A percentile compares a stretch with the other conserved stretches of the same genome.
These are phyloP conservation scores for Acanthamoeba culbertsoni DNA, from an alignment of 208 protist species.

Conservation along the genomic window DNA sequence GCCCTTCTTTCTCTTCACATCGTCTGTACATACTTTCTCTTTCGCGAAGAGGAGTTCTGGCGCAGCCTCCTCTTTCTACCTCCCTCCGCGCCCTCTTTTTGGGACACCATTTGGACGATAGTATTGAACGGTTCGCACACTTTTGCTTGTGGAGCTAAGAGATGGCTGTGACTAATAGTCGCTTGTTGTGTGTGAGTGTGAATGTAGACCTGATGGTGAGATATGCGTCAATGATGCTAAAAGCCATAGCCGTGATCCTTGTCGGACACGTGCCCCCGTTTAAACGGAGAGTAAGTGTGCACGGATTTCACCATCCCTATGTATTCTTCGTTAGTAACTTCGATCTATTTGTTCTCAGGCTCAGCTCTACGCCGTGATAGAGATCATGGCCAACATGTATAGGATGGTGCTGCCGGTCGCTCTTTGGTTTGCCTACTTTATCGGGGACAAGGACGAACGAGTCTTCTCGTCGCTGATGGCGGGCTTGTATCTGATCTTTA, in stretches of 20 bases:
- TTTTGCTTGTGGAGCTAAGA: too few species aligned
- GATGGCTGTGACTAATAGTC: too few species aligned
- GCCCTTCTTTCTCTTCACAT: conserved; percentile 56
- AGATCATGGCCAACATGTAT: conserved; percentile 49
- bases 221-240: conserved; percentile 66
- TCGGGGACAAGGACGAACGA: conserved; percentile 47
- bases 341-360: too few species aligned
- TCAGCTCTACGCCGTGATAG: conserved; percentile 62
- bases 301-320: too few species aligned
- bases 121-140: conserved; percentile 67
- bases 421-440: conserved; percentile 64
- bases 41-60: conserved; percentile 46
- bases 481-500: conserved; percentile 67
- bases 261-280: conserved; percentile 47
- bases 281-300: conserved; percentile 57
- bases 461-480: conserved; percentile 62
- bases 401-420: conserved; percentile 56
- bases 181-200: background rate
- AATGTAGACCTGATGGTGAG: conserved; percentile 59
- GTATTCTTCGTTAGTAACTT: too few species aligned
- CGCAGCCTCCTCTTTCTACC: background rate
- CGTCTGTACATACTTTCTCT: conserved; percentile 46
- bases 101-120: conserved; percentile 47
- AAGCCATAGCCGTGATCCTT: conserved; percentile 3
- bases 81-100: conserved; percentile 52